A percentile compares a stretch with the other conserved stretches of the same genome.
Conservation (phyloP, 1,284 basidiomycete species). For the Trichosporon asahii region DNA sequence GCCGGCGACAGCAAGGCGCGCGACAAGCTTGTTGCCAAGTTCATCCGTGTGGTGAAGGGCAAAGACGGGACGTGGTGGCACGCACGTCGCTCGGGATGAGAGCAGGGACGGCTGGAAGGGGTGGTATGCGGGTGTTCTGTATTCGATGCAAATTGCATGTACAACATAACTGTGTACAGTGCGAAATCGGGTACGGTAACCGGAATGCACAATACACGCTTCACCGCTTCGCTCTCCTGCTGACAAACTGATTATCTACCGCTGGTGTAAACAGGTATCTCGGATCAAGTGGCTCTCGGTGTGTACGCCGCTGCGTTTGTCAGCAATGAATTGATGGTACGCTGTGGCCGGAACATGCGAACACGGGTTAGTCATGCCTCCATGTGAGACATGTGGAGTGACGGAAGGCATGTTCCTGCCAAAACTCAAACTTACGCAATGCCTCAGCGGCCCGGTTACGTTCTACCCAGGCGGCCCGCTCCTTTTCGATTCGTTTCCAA, state of each 20-base stretch:
- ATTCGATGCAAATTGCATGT: conserved; percentile 3
- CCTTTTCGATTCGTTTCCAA: conserved; percentile 47
- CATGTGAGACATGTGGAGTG: neutral
- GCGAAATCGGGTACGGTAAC: neutral
- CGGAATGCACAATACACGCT: no score
- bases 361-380: neutral
- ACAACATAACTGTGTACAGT: conserved; percentile 5
- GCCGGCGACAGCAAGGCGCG: conserved; percentile 69
- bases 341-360: neutral
- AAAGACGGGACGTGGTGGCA: conserved; percentile 55
- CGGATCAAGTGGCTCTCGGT: neutral
- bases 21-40: conserved; percentile 80
- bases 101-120: neutral
- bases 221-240: no score
- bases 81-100: conserved; percentile 40
- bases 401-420: neutral
- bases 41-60: conserved; percentile 72
- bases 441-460: conserved; percentile 29
- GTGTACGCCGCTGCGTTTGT: neutral
- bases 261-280: neutral
- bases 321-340: neutral
- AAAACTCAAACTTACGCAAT: conserved; percentile 37
- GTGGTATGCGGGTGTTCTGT: neutral
- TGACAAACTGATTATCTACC: neutral
- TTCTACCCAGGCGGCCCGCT: conserved; percentile 32